Evolutionary conservation across 2,329 filamentous ascomycete genomes (phyloP).

Genomic region (Fusarium transvaalense): DNA sequence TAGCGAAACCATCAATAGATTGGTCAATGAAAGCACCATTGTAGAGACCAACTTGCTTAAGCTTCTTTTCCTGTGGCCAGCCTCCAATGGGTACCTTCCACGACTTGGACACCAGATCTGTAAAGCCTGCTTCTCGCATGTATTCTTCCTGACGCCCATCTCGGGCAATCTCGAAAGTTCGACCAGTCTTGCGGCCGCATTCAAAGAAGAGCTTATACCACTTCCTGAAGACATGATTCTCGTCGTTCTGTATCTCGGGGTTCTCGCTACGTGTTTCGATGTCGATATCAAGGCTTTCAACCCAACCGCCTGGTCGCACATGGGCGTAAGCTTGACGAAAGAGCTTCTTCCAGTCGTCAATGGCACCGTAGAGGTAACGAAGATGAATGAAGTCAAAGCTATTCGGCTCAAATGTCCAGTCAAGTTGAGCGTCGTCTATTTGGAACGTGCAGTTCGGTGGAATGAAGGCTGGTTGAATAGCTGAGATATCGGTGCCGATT

Average conservation of each 20-base stretch:
- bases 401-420: constrained; percentile 60
- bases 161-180: constrained; percentile 45
- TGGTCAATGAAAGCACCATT: constrained; percentile 30
- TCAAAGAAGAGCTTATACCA: constrained; percentile 39
- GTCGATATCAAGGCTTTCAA: constrained; percentile 39
- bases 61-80: constrained; percentile 35
- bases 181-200: constrained; percentile 46
- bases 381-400: constrained; percentile 71
- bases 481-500: constrained; percentile 53
- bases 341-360: constrained; percentile 68
- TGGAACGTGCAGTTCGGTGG: constrained; percentile 51
- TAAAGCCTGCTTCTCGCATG: constrained; percentile 40
- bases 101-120: constrained; percentile 27
- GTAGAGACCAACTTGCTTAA: constrained; percentile 35
- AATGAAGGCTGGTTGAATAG: constrained; percentile 51
- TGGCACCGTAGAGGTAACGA: constrained; percentile 66
- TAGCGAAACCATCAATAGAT: constrained; percentile 34
- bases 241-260: constrained; percentile 29
- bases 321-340: constrained; percentile 65
- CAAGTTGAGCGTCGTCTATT: constrained; percentile 52
- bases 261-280: constrained; percentile 37
- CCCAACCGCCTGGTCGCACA: constrained; percentile 54
- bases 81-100: constrained; percentile 32
- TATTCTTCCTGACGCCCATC: constrained; percentile 38
- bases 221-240: constrained; percentile 34